phyloP scores from a whole-genome alignment of 1,139 yeast species.

The Hanseniaspora sp. region DNA sequence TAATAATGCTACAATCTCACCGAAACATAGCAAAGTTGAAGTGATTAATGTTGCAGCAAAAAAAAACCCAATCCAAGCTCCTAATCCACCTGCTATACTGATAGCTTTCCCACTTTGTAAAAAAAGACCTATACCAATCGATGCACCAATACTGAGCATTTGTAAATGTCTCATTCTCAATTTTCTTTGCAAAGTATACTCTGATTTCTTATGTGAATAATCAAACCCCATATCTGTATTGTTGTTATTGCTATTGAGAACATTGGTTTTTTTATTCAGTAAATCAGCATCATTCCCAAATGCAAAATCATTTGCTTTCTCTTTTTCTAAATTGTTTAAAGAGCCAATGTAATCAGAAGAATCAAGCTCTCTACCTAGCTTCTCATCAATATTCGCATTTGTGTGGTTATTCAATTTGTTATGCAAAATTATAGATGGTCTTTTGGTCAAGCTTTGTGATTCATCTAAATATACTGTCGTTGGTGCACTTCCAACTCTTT shows the following conservation, averaged over 20 bases:
- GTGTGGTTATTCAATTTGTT: not conserved
- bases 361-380: not conserved
- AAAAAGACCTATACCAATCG: constrained; percentile 72
- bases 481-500: constrained; percentile 1
- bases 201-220: not conserved
- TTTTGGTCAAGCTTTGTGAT: not conserved
- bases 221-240: not conserved
- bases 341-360: constrained; percentile 4
- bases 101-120: constrained; percentile 70
- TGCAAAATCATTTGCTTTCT: constrained; percentile 15
- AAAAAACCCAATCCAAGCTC: constrained; percentile 59
- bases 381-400: constrained; percentile 2
- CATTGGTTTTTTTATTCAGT: constrained; percentile 7
- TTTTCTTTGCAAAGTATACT: constrained; percentile 39
- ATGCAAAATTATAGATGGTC: not conserved
- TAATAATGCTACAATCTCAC: constrained; percentile 77
- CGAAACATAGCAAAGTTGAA: constrained; percentile 61
- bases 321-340: not conserved
- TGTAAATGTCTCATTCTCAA: constrained; percentile 62
- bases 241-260: not conserved
- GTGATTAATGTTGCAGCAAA: constrained; percentile 58
- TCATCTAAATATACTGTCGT: constrained; percentile 8
- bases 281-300: constrained; percentile 14
- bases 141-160: constrained; percentile 75
- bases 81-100: constrained; percentile 72